Percentiles rank a stretch among this genome's conserved stretches.
phyloP scores from a whole-genome alignment of 1,284 basidiomycete genomes.

The Irpex rosettiformis region DNA sequence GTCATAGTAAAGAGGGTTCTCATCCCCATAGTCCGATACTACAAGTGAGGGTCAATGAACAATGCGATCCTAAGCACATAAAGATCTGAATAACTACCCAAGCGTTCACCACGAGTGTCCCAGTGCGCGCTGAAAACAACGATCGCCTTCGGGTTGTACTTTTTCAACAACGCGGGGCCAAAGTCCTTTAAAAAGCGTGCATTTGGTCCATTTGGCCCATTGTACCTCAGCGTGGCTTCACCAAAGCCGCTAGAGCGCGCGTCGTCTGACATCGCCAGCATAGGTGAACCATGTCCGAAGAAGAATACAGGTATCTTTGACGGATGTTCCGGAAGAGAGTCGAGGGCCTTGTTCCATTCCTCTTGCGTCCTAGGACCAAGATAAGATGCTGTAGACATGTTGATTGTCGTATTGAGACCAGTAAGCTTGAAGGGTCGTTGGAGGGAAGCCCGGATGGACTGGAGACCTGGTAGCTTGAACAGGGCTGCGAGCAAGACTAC shows the following conservation, averaged over 20 bases:
- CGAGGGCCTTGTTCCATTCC: slow-evolving; percentile 57
- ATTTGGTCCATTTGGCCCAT: slow-evolving; percentile 53
- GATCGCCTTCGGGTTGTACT: slow-evolving; percentile 72
- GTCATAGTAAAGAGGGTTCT: slow-evolving; percentile 71
- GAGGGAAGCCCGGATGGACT: not conserved
- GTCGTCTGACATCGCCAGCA: slow-evolving; percentile 40
- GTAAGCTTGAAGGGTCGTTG: not conserved
- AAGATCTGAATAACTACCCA: slow-evolving; percentile 37
- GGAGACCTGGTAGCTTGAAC: not conserved
- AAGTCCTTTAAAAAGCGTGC: slow-evolving; percentile 65
- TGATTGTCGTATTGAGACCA: not conserved
- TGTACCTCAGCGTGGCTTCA: slow-evolving; percentile 27
- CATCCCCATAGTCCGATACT: slow-evolving; percentile 73
- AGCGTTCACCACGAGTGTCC: slow-evolving; percentile 57
- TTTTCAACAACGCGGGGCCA: slow-evolving; percentile 60
- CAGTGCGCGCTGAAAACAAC: slow-evolving; percentile 81
- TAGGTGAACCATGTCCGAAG: slow-evolving; percentile 69
- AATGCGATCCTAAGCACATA: not conserved
- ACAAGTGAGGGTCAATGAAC: not conserved
- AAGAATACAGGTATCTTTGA: slow-evolving; percentile 70
- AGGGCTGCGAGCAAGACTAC: not conserved
- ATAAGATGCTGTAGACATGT: not conserved
- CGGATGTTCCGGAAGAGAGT: slow-evolving; percentile 55
- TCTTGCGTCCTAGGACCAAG: slow-evolving; percentile 30
- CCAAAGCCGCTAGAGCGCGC: not conserved